phyloP scores from a whole-genome alignment of 169 alveolate species.

The Eimeria tenella region DNA sequence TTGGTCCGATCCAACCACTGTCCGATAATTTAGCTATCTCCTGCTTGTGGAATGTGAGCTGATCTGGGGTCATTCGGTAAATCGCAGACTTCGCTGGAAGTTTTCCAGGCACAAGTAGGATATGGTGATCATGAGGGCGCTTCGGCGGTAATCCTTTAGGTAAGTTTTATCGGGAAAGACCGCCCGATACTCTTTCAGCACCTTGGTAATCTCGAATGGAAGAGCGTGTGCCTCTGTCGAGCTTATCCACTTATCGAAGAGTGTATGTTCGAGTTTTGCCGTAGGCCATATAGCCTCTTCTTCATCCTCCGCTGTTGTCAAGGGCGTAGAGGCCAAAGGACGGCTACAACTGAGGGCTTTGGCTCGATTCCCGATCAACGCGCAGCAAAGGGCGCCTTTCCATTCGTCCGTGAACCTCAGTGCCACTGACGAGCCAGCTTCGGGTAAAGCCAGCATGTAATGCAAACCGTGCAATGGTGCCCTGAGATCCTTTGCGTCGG shows the following conservation, averaged over 20 bases:
- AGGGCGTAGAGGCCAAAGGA: no score
- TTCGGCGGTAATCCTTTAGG: not conserved
- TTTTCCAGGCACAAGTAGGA: not conserved
- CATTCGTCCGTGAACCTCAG: no score
- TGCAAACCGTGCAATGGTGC: no score
- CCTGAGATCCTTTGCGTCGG: no score
- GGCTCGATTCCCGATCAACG: no score
- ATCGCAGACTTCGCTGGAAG: not conserved
- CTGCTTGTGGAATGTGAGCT: not conserved
- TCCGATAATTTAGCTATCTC: not conserved
- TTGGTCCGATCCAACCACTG: not conserved
- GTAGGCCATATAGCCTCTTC: slow-evolving; percentile 12
- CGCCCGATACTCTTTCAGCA: not conserved
- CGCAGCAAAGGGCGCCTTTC: no score
- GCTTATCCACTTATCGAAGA: not conserved
- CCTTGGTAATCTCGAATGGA: not conserved
- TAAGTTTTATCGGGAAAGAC: not conserved
- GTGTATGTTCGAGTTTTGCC: not conserved
- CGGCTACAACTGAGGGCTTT: no score
- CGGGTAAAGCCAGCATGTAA: no score
- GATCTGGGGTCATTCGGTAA: not conserved
- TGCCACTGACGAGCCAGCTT: no score
- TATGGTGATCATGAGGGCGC: not conserved
- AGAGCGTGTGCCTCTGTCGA: not conserved
- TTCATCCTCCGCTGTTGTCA: not conserved